Evolutionary conservation across 2,329 filamentous ascomycete genomes (phyloP).

Genomic region (Nothophoma quercina): DNA sequence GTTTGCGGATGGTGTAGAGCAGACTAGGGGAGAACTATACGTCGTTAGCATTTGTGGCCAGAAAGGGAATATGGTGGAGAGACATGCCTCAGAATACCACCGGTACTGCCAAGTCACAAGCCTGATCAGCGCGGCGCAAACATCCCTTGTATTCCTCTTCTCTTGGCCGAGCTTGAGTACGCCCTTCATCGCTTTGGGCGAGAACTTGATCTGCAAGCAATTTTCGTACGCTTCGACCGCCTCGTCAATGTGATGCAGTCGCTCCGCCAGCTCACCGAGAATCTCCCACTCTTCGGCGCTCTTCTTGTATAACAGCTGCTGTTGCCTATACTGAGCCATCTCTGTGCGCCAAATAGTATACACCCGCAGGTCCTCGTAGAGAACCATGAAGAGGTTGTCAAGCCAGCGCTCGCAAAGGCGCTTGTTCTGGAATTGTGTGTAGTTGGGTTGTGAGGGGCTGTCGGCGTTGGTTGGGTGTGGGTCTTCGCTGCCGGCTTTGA

Average conservation of each 20-base stretch:
- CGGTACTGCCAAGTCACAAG: constrained; percentile 98
- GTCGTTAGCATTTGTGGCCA: constrained; percentile 1
- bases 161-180: constrained; percentile 82
- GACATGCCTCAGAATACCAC: constrained; percentile 89
- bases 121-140: constrained; percentile 84
- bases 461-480: constrained; percentile 58
- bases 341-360: constrained; percentile 99
- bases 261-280: constrained; percentile 87
- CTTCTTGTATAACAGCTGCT: constrained; percentile 95
- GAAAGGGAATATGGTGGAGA: neutral
- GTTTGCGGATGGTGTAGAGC: constrained; percentile 82
- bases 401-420: constrained; percentile 96
- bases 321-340: constrained; percentile 92
- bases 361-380: constrained; percentile 96
- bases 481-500: constrained; percentile 77
- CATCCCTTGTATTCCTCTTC: constrained; percentile 79
- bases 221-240: constrained; percentile 91
- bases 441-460: constrained; percentile 65
- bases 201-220: constrained; percentile 87
- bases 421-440: constrained; percentile 96
- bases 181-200: constrained; percentile 87
- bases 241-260: constrained; percentile 90
- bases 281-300: constrained; percentile 98
- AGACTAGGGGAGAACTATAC: constrained; percentile 85
- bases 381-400: constrained; percentile 98